These are phyloP conservation scores for Scopulariopsis brevicaulis DNA, from an alignment of 2,329 filamentous ascomycete genomes.

Conservation along the genomic window DNA sequence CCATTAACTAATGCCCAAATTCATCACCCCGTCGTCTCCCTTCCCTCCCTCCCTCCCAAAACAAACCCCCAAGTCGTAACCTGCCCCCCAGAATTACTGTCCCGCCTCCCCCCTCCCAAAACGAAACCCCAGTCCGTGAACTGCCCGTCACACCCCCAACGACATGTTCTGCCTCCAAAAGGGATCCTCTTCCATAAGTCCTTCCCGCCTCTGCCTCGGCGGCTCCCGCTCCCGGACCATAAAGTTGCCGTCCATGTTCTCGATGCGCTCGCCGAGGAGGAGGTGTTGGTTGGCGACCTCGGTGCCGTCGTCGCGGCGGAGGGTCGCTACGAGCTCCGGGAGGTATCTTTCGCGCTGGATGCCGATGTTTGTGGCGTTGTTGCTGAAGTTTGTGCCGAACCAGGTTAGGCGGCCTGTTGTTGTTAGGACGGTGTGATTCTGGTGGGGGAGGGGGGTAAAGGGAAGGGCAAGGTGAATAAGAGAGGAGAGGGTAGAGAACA, in stretches of 20 bases:
- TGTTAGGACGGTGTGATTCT: neutral
- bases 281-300: neutral
- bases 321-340: neutral
- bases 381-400: slow-evolving; percentile 23
- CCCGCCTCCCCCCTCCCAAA: neutral
- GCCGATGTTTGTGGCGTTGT: slow-evolving; percentile 31
- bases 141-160: neutral
- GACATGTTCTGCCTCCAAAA: neutral
- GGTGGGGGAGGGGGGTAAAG: neutral
- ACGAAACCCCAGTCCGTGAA: neutral
- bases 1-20: too few species aligned
- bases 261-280: neutral
- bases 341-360: neutral
- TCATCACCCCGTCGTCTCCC: too few species aligned
- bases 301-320: neutral
- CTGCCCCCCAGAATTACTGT: neutral
- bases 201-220: neutral
- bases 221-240: neutral
- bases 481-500: too few species aligned
- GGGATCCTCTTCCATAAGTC: neutral
- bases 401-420: slow-evolving; percentile 6
- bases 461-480: too few species aligned
- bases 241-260: neutral
- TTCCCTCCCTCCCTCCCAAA: too few species aligned
- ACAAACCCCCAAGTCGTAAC: too few species aligned